Evolutionary conservation across 805 yeast species (phyloP), one percentile per base, ranked within the genome.

Genomic region (Ogataea nonfermentans): DNA sequence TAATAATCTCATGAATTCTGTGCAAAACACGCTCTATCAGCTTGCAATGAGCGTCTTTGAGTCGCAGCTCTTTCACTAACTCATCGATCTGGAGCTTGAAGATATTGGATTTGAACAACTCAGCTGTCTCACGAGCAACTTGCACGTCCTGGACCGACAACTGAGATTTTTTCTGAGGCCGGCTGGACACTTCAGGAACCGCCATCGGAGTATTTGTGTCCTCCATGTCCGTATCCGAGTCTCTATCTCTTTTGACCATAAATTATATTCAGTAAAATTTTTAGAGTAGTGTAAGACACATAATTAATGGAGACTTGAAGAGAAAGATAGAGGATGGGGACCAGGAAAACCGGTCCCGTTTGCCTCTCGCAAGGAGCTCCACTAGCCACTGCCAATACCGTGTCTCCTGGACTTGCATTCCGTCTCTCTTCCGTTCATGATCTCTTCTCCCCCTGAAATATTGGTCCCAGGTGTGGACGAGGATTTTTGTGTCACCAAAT

Each of bases 61-160:
- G 61, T 51, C 78, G 76, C 28, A 91, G 76, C 62, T 91, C 98
- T 50, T 78, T 76, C 51, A 93, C 67, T 28, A 93, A 68, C 59
- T 90, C 98, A 63, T 90, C 98, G 45, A 93, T 89, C 66, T 93
- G 96, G 42, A 93, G 65, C 62, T 93, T 93, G 79, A 93, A 91
- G 40, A 93, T 89, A 63, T 90, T 93, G 7, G 96, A 88, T 57
- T 90, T 88, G 78, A 90, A 93, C 32, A 91, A 67, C 61, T 90
- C 97, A 1, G 95, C 93, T 1, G 97, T 86, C 61, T 90, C 97
- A 53, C 95, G 75, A 0, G 96, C 96, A 2, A 84, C 74, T 53
- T 91, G 96, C 32, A 91, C 79, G 43, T 93, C 96, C 51, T 87
- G 90, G 0, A 93, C 80, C 0, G 84, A 67, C 16, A 79, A 53